Conservation (phyloP, 306 rosid species). For the Hippophae gyantsensis region DNA sequence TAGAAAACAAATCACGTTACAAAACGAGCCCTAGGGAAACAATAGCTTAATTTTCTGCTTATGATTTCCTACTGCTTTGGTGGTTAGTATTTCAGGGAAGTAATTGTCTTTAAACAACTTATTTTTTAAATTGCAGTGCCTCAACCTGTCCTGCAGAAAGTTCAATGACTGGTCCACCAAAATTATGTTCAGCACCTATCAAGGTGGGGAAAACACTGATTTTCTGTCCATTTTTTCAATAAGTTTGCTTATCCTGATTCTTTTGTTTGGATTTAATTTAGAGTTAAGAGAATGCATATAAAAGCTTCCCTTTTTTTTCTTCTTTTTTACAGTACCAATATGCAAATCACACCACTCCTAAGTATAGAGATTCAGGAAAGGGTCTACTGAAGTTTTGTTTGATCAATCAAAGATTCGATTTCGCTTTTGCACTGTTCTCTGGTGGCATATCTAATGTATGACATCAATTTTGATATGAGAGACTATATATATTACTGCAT, state of each 20-base stretch:
- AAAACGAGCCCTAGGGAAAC: too few species aligned
- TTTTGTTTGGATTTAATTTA: neutral
- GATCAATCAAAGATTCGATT: constrained; percentile 90
- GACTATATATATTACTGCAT: neutral
- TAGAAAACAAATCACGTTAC: too few species aligned
- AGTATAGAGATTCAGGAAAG: constrained; percentile 52
- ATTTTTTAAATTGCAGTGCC: constrained; percentile 43
- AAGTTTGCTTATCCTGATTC: neutral
- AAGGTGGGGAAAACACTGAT: constrained; percentile 39
- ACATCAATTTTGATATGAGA: neutral
- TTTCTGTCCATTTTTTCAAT: constrained; percentile 8
- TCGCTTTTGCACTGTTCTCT: constrained; percentile 70
- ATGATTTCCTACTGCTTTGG: neutral
- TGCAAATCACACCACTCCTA: constrained; percentile 62
- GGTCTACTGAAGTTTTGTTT: constrained; percentile 67
- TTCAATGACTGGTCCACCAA: constrained; percentile 45
- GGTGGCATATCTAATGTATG: constrained; percentile 68
- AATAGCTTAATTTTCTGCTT: neutral
- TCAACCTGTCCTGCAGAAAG: constrained; percentile 57
- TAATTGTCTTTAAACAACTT: constrained; percentile 17
- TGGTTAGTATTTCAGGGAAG: neutral
- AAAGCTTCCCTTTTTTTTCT: neutral
- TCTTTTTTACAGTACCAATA: constrained; percentile 56
- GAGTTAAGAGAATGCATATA: neutral
- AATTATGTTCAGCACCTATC: constrained; percentile 73